Evolutionary conservation across 352 stramenopile species (phyloP).

Genomic region (Globisporangium radiosum): DNA sequence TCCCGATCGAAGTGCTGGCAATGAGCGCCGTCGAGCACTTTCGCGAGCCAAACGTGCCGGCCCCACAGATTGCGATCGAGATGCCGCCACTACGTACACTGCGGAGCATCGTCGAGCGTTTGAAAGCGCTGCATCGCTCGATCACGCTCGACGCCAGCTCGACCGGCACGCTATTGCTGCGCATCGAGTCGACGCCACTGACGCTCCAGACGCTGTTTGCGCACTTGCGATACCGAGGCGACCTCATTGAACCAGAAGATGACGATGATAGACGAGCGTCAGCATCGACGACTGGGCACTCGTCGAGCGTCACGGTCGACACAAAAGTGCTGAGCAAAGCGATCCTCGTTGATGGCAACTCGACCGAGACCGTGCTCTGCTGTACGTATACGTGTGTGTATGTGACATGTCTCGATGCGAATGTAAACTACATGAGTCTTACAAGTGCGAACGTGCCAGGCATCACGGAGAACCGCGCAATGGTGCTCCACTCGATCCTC

Average conservation of each 20-base stretch:
- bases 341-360: constrained; percentile 64
- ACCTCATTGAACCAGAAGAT: constrained; percentile 56
- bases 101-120: constrained; percentile 62
- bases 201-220: constrained; percentile 76
- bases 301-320: constrained; percentile 68
- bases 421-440: background rate
- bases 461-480: constrained; percentile 71
- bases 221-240: constrained; percentile 61
- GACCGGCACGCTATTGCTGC: constrained; percentile 55
- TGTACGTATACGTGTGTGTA: constrained; percentile 27
- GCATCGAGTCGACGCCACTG: constrained; percentile 62
- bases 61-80: constrained; percentile 75
- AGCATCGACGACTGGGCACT: constrained; percentile 8
- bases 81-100: constrained; percentile 64
- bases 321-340: constrained; percentile 72
- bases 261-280: constrained; percentile 7
- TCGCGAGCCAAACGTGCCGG: constrained; percentile 65
- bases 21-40: constrained; percentile 73
- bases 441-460: constrained; percentile 14
- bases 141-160: constrained; percentile 74
- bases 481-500: constrained; percentile 77
- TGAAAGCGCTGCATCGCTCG: constrained; percentile 69
- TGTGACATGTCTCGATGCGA: background rate
- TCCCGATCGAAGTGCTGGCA: constrained; percentile 72
- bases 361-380: constrained; percentile 64